Evolutionary conservation across 1,139 yeast genomes (phyloP), one percentile per base, ranked within the genome.

Genomic region (Geotrichum citri-aurantii): DNA sequence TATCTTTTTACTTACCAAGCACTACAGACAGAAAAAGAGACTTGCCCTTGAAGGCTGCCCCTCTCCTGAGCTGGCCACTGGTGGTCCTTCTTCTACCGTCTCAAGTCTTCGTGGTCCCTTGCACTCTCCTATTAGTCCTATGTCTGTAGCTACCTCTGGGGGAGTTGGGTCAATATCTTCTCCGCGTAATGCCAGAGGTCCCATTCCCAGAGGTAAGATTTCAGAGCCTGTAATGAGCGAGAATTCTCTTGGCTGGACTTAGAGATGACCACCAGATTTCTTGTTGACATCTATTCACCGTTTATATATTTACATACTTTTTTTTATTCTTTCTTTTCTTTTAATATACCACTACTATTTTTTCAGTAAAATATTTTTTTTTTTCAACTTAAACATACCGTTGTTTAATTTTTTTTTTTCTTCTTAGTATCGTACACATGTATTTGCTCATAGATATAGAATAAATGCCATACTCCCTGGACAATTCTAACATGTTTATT

Each of bases 161-260:
- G 31, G 37, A 24, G 17, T 24, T 2, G 33, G 31, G 8, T 23
- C 50, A 12, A 29, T 24, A 14, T 23, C 50, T 10, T 24, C 50
- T 24, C 21, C 50, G 5, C 50, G 23, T n/a, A 37, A 48, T 37
- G 50, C 54, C 31, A 24, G 54, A 48, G 64, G 51, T 33, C 63
- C 44, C 52, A 61, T 21, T 53, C 65, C 33, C 29, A 57, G 48
- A 56, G 64, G 52, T 33, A 71, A 67, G 51, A 74, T 74, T 56
- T 73, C 76, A 49, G 71, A 68, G 58, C 77, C 77, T 10, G 75
- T 75, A n/a, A 71, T 71, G 69, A 70, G 75, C 57, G 76, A 73
- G 59, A 74, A 74, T 65, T 71, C 75, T 17, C 66, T 74, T n/a
- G 77, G 77, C 42, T 73, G 77, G 77, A 66, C 71, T 26, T 71